phyloP scores from a whole-genome alignment of 2,329 filamentous ascomycete species.

The Blumeria graminis region DNA sequence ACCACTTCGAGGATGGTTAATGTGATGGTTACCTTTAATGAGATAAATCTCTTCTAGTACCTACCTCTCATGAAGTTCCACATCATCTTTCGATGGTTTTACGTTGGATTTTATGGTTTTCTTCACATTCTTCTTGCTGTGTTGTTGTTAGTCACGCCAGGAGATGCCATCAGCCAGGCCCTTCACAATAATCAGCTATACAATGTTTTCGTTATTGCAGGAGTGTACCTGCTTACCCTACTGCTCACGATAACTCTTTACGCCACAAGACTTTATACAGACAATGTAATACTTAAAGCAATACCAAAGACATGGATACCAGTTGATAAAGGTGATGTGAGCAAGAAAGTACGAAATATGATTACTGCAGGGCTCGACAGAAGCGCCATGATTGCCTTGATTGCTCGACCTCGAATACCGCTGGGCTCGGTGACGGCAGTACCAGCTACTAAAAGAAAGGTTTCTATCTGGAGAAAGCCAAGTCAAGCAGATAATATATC shows the following conservation, averaged over 20 bases:
- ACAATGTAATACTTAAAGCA: conserved; percentile 48
- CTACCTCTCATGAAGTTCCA: neutral
- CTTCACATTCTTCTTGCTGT: conserved; percentile 49
- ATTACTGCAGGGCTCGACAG: conserved; percentile 47
- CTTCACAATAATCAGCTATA: conserved; percentile 39
- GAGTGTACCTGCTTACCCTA: conserved; percentile 50
- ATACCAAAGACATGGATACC: conserved; percentile 80
- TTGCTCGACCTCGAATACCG: conserved; percentile 42
- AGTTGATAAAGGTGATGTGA: conserved; percentile 63
- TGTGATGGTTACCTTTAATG: too few species aligned
- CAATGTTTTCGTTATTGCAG: conserved; percentile 63
- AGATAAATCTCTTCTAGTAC: too few species aligned
- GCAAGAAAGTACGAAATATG: conserved; percentile 48
- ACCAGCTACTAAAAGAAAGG: conserved; percentile 5
- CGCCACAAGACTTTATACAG: conserved; percentile 64
- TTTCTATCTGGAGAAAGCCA: neutral
- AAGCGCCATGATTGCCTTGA: conserved; percentile 62
- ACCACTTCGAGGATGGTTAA: too few species aligned
- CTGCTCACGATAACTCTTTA: conserved; percentile 54
- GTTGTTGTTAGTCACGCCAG: conserved; percentile 58
- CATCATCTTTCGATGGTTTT: conserved; percentile 49
- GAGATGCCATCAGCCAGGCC: conserved; percentile 59
- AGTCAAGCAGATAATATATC: neutral
- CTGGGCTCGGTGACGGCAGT: conserved; percentile 11
- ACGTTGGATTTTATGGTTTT: conserved; percentile 52